Evolutionary conservation across 345 rosid genomes (phyloP).

Genomic region (Arabidopsis arenosa): DNA sequence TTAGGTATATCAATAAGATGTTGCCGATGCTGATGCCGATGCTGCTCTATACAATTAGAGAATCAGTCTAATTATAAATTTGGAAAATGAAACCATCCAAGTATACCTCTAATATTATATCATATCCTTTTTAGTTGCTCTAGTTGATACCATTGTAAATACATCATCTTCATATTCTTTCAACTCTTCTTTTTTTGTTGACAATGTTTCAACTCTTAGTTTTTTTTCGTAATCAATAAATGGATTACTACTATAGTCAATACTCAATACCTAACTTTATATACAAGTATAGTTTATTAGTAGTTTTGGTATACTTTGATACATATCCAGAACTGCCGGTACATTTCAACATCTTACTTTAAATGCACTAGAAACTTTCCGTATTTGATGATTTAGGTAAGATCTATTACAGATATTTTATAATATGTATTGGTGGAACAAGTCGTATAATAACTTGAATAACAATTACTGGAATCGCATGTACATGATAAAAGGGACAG

Average conservation of each 20-base stretch:
- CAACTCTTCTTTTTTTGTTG: slow-evolving; percentile 3
- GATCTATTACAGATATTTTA: slow-evolving; percentile 12
- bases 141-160: slow-evolving; percentile 2
- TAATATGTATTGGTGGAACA: not conserved
- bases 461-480: slow-evolving; percentile 29
- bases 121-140: not conserved
- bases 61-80: not conserved
- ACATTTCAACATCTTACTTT: slow-evolving; percentile 35
- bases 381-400: slow-evolving; percentile 22
- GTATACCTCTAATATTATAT: not conserved
- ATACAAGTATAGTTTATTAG: slow-evolving; percentile 13
- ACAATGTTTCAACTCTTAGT: slow-evolving; percentile 12
- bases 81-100: not conserved
- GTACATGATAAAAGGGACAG: slow-evolving; percentile 37
- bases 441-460: slow-evolving; percentile 25
- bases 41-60: not conserved
- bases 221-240: not conserved
- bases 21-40: not conserved
- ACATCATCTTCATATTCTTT: slow-evolving; percentile 5
- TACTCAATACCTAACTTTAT: slow-evolving; percentile 26
- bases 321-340: slow-evolving; percentile 23
- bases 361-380: slow-evolving; percentile 38
- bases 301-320: slow-evolving; percentile 4
- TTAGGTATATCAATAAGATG: not conserved
- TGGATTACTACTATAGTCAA: slow-evolving; percentile 12